Conservation (phyloP, 2,329 filamentous ascomycete genomes). For the Pseudofabraea citricarpa region DNA sequence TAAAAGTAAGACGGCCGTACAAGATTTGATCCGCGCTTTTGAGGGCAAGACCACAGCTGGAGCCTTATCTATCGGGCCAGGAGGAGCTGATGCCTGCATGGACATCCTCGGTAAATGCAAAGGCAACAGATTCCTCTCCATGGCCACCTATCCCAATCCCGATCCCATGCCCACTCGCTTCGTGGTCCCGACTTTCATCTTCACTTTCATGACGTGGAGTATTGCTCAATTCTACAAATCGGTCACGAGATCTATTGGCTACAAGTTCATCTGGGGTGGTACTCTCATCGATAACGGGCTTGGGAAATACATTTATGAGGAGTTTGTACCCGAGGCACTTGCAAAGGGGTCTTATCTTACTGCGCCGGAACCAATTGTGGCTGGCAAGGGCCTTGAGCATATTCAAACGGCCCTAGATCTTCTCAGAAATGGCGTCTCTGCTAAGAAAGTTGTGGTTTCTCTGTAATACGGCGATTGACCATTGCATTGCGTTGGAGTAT, state of each 20-base stretch:
- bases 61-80: too few species aligned
- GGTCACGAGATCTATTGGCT: slow-evolving; percentile 13
- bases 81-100: too few species aligned
- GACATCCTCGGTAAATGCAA: slow-evolving; percentile 18
- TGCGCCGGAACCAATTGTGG: too few species aligned
- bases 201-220: not conserved
- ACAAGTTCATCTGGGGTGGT: slow-evolving; percentile 22
- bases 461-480: too few species aligned
- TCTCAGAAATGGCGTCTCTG: too few species aligned
- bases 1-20: slow-evolving; percentile 6
- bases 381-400: too few species aligned
- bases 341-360: too few species aligned
- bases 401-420: too few species aligned
- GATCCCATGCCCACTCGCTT: not conserved
- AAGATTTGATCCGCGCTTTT: slow-evolving; percentile 3
- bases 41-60: slow-evolving; percentile 24
- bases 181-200: not conserved
- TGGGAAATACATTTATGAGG: too few species aligned
- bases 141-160: slow-evolving; percentile 15
- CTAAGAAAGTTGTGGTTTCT: too few species aligned
- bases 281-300: slow-evolving; percentile 22
- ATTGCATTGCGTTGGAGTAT: too few species aligned
- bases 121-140: slow-evolving; percentile 23
- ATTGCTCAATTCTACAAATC: not conserved
- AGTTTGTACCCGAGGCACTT: too few species aligned